Evolutionary conservation across 2,329 filamentous ascomycete genomes (phyloP).

Genomic region (Ophiobolus disseminans): DNA sequence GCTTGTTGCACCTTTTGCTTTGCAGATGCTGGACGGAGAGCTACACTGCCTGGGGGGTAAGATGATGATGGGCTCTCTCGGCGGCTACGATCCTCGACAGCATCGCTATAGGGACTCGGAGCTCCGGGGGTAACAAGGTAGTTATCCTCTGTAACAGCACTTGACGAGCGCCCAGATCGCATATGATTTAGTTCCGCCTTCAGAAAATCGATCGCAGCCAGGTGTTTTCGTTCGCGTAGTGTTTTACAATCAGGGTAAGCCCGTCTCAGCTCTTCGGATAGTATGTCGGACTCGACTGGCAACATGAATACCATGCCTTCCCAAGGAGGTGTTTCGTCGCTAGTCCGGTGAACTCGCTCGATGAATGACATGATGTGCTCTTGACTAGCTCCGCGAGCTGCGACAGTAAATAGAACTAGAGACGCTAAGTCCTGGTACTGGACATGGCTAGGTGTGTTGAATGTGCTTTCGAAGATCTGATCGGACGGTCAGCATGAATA

Average conservation of each 20-base stretch:
- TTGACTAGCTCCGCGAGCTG: not conserved
- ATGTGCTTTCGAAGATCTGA: too few relatives aligned
- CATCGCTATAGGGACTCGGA: conserved; percentile 1
- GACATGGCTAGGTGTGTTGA: too few relatives aligned
- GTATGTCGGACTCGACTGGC: conserved; percentile 32
- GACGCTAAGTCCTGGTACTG: not conserved
- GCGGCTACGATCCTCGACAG: not conserved
- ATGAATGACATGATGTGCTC: conserved; percentile 20
- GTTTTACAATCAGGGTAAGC: conserved; percentile 27
- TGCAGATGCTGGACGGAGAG: not conserved
- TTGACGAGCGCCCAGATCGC: conserved; percentile 6
- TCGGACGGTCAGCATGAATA: too few relatives aligned
- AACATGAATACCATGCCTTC: conserved; percentile 29
- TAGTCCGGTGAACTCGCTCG: conserved; percentile 20
- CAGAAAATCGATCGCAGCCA: conserved; percentile 38
- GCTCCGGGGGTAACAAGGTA: conserved; percentile 1
- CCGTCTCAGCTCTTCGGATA: conserved; percentile 29
- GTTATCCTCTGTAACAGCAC: not conserved
- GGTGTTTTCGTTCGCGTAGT: conserved; percentile 34
- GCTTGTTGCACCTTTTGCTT: not conserved
- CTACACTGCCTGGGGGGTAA: not conserved
- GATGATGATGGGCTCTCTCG: conserved; percentile 10
- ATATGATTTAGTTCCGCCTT: conserved; percentile 29
- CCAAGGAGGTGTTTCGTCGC: conserved; percentile 36
- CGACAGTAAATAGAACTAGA: not conserved